phyloP scores from a whole-genome alignment of 2,329 filamentous ascomycete species.

The Colletotrichum sublineola region DNA sequence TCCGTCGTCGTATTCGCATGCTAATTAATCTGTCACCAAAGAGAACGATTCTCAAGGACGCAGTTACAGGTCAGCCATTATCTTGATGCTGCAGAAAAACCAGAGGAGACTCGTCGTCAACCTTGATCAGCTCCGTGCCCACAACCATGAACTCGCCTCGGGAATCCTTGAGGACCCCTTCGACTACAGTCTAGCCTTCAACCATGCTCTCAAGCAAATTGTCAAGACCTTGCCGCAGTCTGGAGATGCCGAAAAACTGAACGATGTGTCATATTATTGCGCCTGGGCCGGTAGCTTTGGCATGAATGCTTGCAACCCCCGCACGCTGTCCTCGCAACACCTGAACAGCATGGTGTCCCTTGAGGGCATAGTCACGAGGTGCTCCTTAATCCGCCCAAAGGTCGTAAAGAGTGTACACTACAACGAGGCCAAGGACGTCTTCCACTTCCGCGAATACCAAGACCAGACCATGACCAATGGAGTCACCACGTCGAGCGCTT shows the following conservation, averaged over 20 bases:
- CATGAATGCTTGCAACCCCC: constrained; percentile 92
- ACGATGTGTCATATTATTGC: constrained; percentile 92
- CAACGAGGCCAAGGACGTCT: constrained; percentile 87
- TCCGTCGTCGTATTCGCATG: constrained; percentile 43
- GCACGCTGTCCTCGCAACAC: constrained; percentile 88
- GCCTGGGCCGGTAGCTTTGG: constrained; percentile 98
- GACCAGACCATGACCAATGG: constrained; percentile 98
- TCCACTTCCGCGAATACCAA: constrained; percentile 89
- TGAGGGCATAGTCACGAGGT: constrained; percentile 97
- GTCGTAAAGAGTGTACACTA: constrained; percentile 99
- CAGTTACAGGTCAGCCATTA: constrained; percentile 92
- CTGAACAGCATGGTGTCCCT: constrained; percentile 98
- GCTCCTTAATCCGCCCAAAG: constrained; percentile 94
- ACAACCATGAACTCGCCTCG: constrained; percentile 84
- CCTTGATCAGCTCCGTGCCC: constrained; percentile 91
- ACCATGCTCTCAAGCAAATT: constrained; percentile 89
- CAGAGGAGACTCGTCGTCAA: constrained; percentile 77
- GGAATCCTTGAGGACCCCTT: constrained; percentile 88
- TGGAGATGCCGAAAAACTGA: constrained; percentile 79
- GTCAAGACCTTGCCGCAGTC: constrained; percentile 84
- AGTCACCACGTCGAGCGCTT: constrained; percentile 89
- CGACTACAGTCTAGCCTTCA: constrained; percentile 89
- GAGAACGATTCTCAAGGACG: constrained; percentile 66
- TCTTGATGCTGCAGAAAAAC: constrained; percentile 79
- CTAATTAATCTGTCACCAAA: constrained; percentile 17